These are phyloP conservation scores for Gastrolobium villosum DNA, from an alignment of 306 rosid species.

Conservation along the genomic window DNA sequence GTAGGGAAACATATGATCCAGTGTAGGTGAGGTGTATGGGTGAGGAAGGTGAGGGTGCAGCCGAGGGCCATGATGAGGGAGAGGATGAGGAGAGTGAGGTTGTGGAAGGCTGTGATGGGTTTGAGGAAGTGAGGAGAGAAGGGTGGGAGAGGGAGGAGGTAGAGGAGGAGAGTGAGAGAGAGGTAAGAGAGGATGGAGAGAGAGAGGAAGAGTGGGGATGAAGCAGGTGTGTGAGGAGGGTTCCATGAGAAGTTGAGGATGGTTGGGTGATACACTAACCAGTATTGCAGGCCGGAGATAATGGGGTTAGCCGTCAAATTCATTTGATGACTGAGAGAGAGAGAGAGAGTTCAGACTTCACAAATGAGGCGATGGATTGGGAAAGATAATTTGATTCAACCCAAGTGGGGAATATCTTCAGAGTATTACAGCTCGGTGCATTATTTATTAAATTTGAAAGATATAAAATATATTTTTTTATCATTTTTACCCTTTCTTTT, in stretches of 20 bases:
- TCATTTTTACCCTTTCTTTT: no score
- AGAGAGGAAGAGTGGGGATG: constrained; percentile 63
- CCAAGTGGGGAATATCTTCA: no score
- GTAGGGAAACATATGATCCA: constrained; percentile 74
- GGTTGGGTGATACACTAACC: constrained; percentile 70
- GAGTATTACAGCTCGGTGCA: no score
- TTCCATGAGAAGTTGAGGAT: constrained; percentile 77
- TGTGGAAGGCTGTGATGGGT: constrained; percentile 70
- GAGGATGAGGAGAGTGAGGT: constrained; percentile 68
- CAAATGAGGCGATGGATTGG: no score
- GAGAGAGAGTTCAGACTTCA: no score
- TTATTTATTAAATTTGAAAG: no score
- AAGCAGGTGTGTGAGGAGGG: constrained; percentile 56
- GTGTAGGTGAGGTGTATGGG: constrained; percentile 56
- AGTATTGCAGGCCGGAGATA: constrained; percentile 49
- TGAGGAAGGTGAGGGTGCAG: constrained; percentile 57
- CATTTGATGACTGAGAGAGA: neutral
- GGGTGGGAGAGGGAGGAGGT: constrained; percentile 52
- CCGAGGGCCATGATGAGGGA: constrained; percentile 74
- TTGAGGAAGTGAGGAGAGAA: constrained; percentile 54
- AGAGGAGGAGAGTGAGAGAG: constrained; percentile 62
- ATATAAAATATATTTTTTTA: no score
- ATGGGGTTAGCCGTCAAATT: constrained; percentile 5
- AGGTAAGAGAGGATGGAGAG: constrained; percentile 62
- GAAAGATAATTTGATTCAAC: no score